Base-by-base conservation (phyloP, 371 early-diverging fungal species). In the Dichotomocladium elegans region DNA sequence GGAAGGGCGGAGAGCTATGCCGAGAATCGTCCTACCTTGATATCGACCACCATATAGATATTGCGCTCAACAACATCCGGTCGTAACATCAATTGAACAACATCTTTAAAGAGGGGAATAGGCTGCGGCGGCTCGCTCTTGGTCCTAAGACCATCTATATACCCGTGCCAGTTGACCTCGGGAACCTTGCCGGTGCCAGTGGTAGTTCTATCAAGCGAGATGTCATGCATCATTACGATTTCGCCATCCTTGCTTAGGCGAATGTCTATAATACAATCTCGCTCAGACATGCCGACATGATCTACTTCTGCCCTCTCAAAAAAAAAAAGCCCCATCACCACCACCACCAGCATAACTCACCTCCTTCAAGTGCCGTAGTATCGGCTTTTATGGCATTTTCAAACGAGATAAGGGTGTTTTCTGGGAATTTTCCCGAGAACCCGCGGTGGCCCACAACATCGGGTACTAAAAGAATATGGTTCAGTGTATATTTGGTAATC, bases 221-320 rank as follows among this genome's bases (percentile, higher is more conserved):
- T 60, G 44, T 86, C 87, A 56, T 86, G 87, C 77, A 86, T 74
- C 64, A 86, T 77, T 27, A 84, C 64, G 48, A 86, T 69, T 42
- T 82, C 79, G 15, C 75, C 75, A 60, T 86, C 87, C 41, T 72
- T 67, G 22, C 79, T 82, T 22, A 84, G 45, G 31, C 81, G 79
- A 40, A 85, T 77, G 61, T 85, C 84, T 78, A 54, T 48, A 45
- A 9, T 45, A 44, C 11, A 31, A 43, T 12, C 26, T n/a, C n/a
- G n/a, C n/a, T n/a, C n/a, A n/a, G n/a, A n/a, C n/a, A n/a, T n/a
- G n/a, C n/a, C n/a, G n/a, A n/a, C n/a, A n/a, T n/a, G n/a, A n/a
- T n/a, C n/a, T n/a, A n/a, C n/a, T n/a, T n/a, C n/a, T n/a, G n/a
- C n/a, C n/a, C n/a, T n/a, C n/a, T n/a, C n/a, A n/a, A n/a, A n/a